Percentiles rank a stretch among this genome's conserved stretches.
phyloP scores from a whole-genome alignment of 805 yeast genomes.

The Saturnispora quitensis region DNA sequence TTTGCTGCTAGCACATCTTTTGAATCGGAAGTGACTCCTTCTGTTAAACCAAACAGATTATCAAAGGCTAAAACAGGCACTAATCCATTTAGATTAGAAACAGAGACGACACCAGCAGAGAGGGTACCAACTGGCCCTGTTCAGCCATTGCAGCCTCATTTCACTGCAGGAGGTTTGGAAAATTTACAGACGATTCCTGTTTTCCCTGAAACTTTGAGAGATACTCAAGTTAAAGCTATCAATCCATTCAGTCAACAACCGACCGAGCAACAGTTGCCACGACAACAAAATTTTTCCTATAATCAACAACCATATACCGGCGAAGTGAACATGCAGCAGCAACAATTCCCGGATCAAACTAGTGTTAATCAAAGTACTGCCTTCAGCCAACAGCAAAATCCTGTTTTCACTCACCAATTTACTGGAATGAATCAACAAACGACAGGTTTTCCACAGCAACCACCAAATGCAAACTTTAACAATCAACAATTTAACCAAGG shows the following conservation, averaged over 20 bases:
- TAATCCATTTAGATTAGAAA: conserved; percentile 45
- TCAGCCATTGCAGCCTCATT: conserved; percentile 29
- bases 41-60: conserved; percentile 8
- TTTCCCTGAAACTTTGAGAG: conserved; percentile 49
- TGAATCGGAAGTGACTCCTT: conserved; percentile 1
- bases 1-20: conserved; percentile 2
- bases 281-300: conserved; percentile 7
- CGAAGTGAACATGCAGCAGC: conserved; percentile 7
- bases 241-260: conserved; percentile 2
- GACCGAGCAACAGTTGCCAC: conserved; percentile 8
- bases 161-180: conserved; percentile 71
- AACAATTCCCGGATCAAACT: not conserved
- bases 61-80: conserved; percentile 35
- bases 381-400: conserved; percentile 11
- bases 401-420: not conserved
- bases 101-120: conserved; percentile 14
- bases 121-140: conserved; percentile 14
- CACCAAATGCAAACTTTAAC: not conserved
- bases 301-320: conserved; percentile 8
- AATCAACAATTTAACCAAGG: conserved; percentile 5
- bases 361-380: conserved; percentile 8
- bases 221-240: conserved; percentile 5
- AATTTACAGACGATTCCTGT: conserved; percentile 55
- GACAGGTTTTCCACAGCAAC: conserved; percentile 1
- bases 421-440: conserved; percentile 8